phyloP scores from a whole-genome alignment of 805 yeast species.

The Scheffersomyces ergatensis region DNA sequence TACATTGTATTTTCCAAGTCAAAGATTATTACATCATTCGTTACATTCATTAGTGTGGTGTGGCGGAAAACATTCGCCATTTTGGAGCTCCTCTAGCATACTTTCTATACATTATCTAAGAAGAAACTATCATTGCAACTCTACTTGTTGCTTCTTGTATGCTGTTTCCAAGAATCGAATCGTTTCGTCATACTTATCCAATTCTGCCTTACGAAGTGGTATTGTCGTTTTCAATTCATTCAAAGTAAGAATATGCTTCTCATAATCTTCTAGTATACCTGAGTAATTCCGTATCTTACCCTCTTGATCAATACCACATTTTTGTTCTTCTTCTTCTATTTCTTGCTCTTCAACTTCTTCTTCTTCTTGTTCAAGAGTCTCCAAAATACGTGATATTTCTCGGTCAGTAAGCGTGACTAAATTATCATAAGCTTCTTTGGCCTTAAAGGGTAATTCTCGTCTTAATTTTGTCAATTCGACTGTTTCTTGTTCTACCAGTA shows the following conservation, averaged over 20 bases:
- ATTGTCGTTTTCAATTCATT: conserved; percentile 30
- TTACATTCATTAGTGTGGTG: too few species aligned
- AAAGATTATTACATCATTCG: too few species aligned
- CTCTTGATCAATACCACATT: conserved; percentile 3
- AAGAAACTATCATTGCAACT: conserved; percentile 2
- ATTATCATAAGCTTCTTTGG: conserved; percentile 35
- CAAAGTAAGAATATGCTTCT: conserved; percentile 24
- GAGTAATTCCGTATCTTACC: conserved; percentile 7
- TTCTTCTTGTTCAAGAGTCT: conserved; percentile 11
- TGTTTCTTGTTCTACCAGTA: conserved; percentile 61
- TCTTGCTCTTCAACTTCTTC: conserved; percentile 9
- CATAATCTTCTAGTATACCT: conserved; percentile 19
- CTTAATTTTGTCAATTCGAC: conserved; percentile 55
- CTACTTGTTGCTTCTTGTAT: conserved; percentile 11
- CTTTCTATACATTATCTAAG: too few species aligned
- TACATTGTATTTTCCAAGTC: too few species aligned
- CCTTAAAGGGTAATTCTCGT: conserved; percentile 46
- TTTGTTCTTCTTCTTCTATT: conserved; percentile 7
- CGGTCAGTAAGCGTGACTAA: conserved; percentile 28
- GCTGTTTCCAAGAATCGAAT: conserved; percentile 23
- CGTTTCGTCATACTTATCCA: conserved; percentile 32
- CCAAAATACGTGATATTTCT: conserved; percentile 24
- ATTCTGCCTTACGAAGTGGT: conserved; percentile 34
- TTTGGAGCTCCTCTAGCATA: too few species aligned
- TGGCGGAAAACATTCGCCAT: too few species aligned